Base-by-base conservation (phyloP, 2,329 filamentous ascomycete species). In the Fusarium poae region DNA sequence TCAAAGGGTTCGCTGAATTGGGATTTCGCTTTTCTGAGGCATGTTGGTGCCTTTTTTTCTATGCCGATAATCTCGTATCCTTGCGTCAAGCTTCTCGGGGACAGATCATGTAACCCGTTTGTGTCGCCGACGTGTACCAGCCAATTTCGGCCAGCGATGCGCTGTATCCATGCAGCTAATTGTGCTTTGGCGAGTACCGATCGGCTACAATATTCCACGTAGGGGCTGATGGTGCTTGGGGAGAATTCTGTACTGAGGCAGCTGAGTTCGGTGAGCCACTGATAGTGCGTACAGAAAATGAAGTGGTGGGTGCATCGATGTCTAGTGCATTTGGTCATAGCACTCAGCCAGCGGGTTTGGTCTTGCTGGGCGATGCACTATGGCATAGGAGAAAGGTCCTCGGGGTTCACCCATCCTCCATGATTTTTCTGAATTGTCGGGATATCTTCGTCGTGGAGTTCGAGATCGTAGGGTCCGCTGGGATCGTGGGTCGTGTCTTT, bases 361-460 rank as follows among this genome's bases (percentile, higher is more conserved):
- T 70, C 56, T 13, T 70, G 67, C 13, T 71, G 63, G 1, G 53
- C 43, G 32, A 71, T 57, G 18, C 64, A 70, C 25, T 71, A 67
- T 2, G 68, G 67, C 68, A 65, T 70, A 1, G 68, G 59, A 1
- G 34, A 5, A 2, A 71, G 16, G 25, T 65, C 67, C 21, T 70
- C 67, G 1, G 68, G 64, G 2, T 57, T 65, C 2, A 71, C 56
- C 68, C 68, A 70, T 9, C 68, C 68, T 7, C 30, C 5, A 4
- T 4, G 25, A 6, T 51, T 57, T 7, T 43, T 52, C 7, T 32
- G n/a, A 10, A 51, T 15, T 3, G 3, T 40, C 20, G 13, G 23
- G 5, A 10, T 13, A 39, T 39, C 7, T 37, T 3, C 9, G 3
- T 50, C 10, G 29, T 23, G 25, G 16, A 23, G 32, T 2, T 64